Evolutionary conservation across 2,329 filamentous ascomycete genomes (phyloP).

Genomic region (Epichloe festucae): DNA sequence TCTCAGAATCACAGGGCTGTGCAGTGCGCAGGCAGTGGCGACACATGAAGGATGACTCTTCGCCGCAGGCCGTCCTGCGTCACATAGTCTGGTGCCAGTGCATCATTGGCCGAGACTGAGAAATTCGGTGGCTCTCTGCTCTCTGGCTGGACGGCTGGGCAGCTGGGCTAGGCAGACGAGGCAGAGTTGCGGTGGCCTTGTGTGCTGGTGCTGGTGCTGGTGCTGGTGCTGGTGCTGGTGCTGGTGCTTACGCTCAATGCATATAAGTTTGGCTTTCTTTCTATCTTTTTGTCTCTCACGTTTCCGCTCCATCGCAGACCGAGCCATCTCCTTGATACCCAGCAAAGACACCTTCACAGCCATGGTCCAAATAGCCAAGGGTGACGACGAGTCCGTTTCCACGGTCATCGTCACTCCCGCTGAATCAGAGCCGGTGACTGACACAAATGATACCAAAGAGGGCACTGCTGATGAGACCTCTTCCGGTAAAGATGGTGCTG

Average conservation of each 20-base stretch:
- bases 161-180: too few species aligned
- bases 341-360: background rate
- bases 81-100: background rate
- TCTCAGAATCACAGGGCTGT: background rate
- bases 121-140: background rate
- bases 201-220: too few species aligned
- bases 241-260: background rate
- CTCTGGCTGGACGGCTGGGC: background rate
- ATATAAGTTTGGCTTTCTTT: background rate
- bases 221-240: background rate
- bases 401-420: background rate
- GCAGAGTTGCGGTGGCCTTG: too few species aligned
- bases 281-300: too few species aligned
- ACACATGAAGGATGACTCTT: too few species aligned
- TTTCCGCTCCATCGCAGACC: too few species aligned
- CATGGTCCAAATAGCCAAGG: background rate
- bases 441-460: background rate
- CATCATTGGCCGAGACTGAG: background rate
- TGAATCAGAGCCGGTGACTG: background rate
- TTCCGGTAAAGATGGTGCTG: background rate
- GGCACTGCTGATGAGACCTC: background rate
- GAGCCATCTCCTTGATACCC: too few species aligned
- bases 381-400: background rate
- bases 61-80: too few species aligned
- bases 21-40: background rate